These are phyloP conservation scores for Trichoderma koningii DNA, from an alignment of 2,329 filamentous ascomycete genomes.

Conservation along the genomic window DNA sequence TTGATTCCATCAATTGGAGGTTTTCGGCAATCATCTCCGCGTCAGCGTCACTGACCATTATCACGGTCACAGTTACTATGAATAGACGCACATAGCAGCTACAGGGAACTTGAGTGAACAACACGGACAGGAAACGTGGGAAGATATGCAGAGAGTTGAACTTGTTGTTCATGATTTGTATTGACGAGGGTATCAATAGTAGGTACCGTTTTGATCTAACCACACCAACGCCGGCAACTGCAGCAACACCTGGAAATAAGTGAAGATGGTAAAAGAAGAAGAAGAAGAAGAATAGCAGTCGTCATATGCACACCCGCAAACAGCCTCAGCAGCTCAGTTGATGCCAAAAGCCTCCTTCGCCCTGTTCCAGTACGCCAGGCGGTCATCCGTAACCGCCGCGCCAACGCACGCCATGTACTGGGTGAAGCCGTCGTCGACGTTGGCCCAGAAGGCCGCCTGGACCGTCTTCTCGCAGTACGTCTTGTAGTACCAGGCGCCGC, in stretches of 20 bases:
- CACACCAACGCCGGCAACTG: neutral
- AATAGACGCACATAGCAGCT: neutral
- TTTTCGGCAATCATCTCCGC: neutral
- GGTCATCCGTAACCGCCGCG: conserved; percentile 37
- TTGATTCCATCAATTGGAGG: neutral
- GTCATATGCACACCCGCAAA: neutral
- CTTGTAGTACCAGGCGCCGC: conserved; percentile 54
- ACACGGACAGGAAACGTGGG: too few species aligned
- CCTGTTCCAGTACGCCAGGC: conserved; percentile 46
- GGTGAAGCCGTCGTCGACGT: conserved; percentile 46
- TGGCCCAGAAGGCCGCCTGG: conserved; percentile 38
- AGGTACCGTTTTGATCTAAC: too few species aligned
- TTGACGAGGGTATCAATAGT: conserved; percentile 2
- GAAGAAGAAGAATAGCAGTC: too few species aligned
- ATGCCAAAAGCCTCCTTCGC: conserved; percentile 54
- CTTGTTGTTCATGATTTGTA: neutral
- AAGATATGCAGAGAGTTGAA: neutral
- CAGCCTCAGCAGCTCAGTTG: neutral
- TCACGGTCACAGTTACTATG: neutral
- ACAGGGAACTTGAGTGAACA: neutral
- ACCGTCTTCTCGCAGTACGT: conserved; percentile 46
- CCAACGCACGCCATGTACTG: conserved; percentile 54
- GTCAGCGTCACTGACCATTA: neutral
- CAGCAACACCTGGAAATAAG: neutral
- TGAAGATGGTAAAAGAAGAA: too few species aligned